Percentiles rank a stretch among this genome's conserved stretches.
Evolutionary conservation across 1,284 basidiomycete genomes (phyloP).

Genomic region (Kalmanozyma brasiliensis): DNA sequence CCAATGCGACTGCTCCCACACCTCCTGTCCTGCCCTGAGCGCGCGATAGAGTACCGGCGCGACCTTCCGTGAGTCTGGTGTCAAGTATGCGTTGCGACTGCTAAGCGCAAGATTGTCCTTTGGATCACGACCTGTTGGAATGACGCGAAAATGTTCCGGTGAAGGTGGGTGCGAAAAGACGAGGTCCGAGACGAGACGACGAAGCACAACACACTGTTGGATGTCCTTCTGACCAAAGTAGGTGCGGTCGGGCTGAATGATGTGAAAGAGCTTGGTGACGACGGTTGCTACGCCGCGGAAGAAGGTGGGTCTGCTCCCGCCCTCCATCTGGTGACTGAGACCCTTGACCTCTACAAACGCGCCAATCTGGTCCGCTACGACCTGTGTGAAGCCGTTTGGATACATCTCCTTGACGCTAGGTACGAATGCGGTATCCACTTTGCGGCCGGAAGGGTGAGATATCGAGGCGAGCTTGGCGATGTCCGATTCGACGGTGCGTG

Average conservation of each 20-base stretch:
- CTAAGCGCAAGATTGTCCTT: conserved; percentile 82
- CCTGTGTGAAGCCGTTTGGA: conserved; percentile 81
- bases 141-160: conserved; percentile 75
- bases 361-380: conserved; percentile 80
- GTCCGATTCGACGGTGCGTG: conserved; percentile 74
- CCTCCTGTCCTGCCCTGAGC: conserved; percentile 72
- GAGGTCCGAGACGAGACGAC: conserved; percentile 84
- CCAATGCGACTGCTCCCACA: conserved; percentile 35
- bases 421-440: conserved; percentile 48
- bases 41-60: conserved; percentile 81
- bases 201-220: conserved; percentile 89
- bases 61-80: conserved; percentile 74
- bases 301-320: conserved; percentile 83
- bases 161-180: conserved; percentile 79
- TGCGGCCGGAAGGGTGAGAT: conserved; percentile 3
- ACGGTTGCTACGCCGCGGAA: conserved; percentile 96
- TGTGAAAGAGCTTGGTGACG: conserved; percentile 93
- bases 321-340: conserved; percentile 85
- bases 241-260: conserved; percentile 87
- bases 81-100: conserved; percentile 89
- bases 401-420: conserved; percentile 74
- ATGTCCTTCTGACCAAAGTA: conserved; percentile 99
- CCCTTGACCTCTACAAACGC: conserved; percentile 92
- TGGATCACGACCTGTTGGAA: conserved; percentile 79
- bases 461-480: conserved; percentile 51